These are phyloP conservation scores for Botrytis paeoniae DNA, from an alignment of 2,329 filamentous ascomycete genomes.

Conservation along the genomic window DNA sequence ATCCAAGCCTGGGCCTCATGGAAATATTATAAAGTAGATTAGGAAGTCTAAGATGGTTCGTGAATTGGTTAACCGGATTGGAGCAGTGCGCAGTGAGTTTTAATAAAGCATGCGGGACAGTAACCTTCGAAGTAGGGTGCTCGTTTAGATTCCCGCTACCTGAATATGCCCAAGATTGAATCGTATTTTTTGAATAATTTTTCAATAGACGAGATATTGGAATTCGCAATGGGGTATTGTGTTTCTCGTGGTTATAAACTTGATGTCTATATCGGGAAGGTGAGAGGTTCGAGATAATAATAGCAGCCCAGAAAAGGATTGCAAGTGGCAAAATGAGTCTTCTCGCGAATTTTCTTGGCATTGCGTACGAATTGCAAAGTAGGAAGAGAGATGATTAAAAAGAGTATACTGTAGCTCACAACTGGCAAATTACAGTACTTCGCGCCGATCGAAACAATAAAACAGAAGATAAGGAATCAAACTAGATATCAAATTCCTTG, in stretches of 20 bases:
- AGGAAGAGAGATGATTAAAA: neutral
- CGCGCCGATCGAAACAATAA: neutral
- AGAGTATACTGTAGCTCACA: no score
- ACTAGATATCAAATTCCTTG: rapidly evolving
- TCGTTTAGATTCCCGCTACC: neutral
- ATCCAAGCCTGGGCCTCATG: slow-evolving; percentile 31
- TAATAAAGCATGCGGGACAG: slow-evolving; percentile 21
- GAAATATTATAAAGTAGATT: slow-evolving; percentile 40
- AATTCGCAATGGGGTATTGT: slow-evolving; percentile 5
- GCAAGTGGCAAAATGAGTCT: slow-evolving; percentile 26
- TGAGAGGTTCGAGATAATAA: slow-evolving; percentile 12
- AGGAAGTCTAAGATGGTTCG: slow-evolving; percentile 38
- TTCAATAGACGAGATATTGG: slow-evolving; percentile 19
- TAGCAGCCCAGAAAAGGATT: slow-evolving; percentile 20
- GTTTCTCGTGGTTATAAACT: neutral
- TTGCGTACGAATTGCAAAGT: neutral
- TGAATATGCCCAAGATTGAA: neutral
- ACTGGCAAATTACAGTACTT: neutral
- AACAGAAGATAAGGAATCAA: neutral
- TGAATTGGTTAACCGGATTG: slow-evolving; percentile 35
- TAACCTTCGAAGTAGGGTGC: neutral
- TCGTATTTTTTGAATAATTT: slow-evolving; percentile 13
- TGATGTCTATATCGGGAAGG: neutral
- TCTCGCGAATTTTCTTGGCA: slow-evolving; percentile 20
- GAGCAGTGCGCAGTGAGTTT: slow-evolving; percentile 24